These are phyloP conservation scores for Teunomyces panamensis DNA, from an alignment of 805 yeast species.

Conservation along the genomic window DNA sequence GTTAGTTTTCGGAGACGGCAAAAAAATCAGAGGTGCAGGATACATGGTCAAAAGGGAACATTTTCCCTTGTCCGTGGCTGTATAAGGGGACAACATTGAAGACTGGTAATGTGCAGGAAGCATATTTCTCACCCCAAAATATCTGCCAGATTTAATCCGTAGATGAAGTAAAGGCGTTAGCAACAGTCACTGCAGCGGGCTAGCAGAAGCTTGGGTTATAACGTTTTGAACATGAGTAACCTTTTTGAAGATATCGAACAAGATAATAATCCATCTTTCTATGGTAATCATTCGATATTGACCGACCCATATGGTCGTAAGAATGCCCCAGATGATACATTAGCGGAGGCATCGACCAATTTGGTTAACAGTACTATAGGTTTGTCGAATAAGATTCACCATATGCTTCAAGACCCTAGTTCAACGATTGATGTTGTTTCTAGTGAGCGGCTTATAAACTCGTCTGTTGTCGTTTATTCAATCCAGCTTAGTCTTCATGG, in stretches of 20 bases:
- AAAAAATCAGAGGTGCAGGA: too few relatives aligned
- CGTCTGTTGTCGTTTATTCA: conserved; percentile 37
- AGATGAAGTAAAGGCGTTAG: neutral
- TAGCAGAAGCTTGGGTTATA: neutral
- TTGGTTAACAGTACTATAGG: conserved; percentile 28
- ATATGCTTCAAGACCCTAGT: conserved; percentile 24
- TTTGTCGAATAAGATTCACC: conserved; percentile 29
- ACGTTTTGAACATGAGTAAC: conserved; percentile 9
- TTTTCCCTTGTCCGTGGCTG: too few relatives aligned
- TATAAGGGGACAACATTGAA: too few relatives aligned
- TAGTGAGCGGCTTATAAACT: conserved; percentile 34
- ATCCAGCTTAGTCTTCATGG: conserved; percentile 24
- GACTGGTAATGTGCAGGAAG: neutral
- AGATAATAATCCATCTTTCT: conserved; percentile 45
- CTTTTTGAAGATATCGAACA: conserved; percentile 41
- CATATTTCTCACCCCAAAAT: neutral
- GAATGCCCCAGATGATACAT: conserved; percentile 6
- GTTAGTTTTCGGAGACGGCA: too few relatives aligned
- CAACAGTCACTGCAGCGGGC: neutral
- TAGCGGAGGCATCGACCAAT: conserved; percentile 9
- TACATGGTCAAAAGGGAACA: too few relatives aligned
- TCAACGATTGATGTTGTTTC: conserved; percentile 29
- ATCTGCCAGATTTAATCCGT: neutral
- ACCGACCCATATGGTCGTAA: conserved; percentile 24
- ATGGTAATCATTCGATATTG: conserved; percentile 30